Base-by-base conservation (phyloP, 805 yeast genomes). In the Candida insectorum region DNA sequence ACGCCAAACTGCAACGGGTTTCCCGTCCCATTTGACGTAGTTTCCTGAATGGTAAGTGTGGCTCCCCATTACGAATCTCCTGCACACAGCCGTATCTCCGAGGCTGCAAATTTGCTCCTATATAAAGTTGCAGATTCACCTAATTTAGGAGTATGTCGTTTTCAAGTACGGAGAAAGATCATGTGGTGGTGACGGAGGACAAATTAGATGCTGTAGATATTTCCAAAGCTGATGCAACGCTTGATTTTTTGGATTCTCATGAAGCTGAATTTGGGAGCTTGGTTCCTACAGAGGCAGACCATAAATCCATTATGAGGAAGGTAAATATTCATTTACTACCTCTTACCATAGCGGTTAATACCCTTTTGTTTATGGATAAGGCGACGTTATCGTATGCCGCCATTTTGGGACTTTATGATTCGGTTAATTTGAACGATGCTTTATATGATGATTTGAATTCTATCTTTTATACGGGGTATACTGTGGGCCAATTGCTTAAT, bases 381-480 rank as follows among this genome's bases (percentile, higher is more conserved):
- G 46, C 54, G 14, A 45, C 69, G 5, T 55, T 54, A 33, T 52
- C 66, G 4, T 65, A 60, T 34, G 67, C 67, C 11, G 45, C 67
- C 0, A 41, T 65, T 17, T 49, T 65, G 41, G 71, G 71, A 6
- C 42, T 66, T 17, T 50, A 60, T 32, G 47, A 50, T 4, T 69
- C 61, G 33, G 49, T 62, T 39, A 36, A 61, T 16, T 56, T 65
- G 58, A 43, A 33, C 2, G 60, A 60, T 15, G 45, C 52, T 21
- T 52, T 63, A 47, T 58, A 58, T 40, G 37, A 54, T 10, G 61
- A 68, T 62, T 50, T 58, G 40, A 60, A 70, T 30, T 45, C 69
- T 37, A 47, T 65, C 23, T 52, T 70, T 45, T 54, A 68, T 54
- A 29, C 81, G 23, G 89, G 88, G 2, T 82, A 80, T 49, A 52